Base-by-base conservation (phyloP, 306 rosid genomes). In the Oemleria cerasiformis region DNA sequence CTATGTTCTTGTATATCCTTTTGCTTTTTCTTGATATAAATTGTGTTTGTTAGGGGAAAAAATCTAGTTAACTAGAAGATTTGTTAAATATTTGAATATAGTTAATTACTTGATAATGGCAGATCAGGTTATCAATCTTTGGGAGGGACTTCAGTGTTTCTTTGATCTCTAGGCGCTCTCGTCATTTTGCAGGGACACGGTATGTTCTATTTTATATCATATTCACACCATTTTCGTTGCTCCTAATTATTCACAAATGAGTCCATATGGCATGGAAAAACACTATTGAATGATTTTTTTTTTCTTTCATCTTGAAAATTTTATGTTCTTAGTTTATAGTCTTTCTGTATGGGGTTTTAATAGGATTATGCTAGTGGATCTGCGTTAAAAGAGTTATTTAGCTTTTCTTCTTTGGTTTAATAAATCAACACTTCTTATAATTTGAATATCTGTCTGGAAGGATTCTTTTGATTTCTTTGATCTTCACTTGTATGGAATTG, bases 161-260 rank as follows among this genome's bases (percentile, higher is more conserved):
- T 77, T 67, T 94, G 84, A 84, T 94, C 80, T 90, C 98, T 75
- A 86, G 97, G 65, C 94, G 98, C 67, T 94, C 98, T 71, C 88
- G 97, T 65, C 97, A 91, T 85, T 94, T 94, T 85, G 98, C 98
- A 8, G 98, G 98, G 82, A 94, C 98, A 72, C 97, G 97, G 97
- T 92, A 78, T 79, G 80, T 42, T 74, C 54, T 62, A 42, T 5
- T 44, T 63, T 74, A 12, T 39, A 38, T 23, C 20, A 61, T 8
- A 7, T 53, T n/a, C n/a, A 25, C 62, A 20, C 39, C 62, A 10
- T 51, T 30, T 51, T 70, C 40, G 13, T 14, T 53, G 15, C 64
- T 34, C 49, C 21, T 71, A 11, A n/a, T 59, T 57, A 17, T 60
- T 45, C 39, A 42, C 14, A 42, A 70, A 62, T 40, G 16, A 20